Base-by-base conservation (phyloP, 352 stramenopile genomes). In the Phytophthora sp. region DNA sequence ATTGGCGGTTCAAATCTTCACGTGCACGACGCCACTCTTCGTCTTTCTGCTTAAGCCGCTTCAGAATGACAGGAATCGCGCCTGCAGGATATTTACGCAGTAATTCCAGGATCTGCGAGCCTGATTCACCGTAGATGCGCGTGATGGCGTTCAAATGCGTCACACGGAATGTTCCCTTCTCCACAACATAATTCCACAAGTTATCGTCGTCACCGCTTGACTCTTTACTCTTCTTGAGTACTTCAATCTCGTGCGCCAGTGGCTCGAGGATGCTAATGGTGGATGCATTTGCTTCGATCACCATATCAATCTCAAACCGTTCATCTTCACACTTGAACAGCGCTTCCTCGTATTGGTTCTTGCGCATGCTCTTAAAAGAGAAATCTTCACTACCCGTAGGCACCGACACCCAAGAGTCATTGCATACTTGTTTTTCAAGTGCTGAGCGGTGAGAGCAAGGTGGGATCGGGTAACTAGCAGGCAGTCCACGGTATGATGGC, bases 271-370 rank as follows among this genome's bases (percentile, higher is more conserved):
- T 79, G 39, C 89, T 91, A 64, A 99, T 98, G 15, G 97, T 98
- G 21, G 88, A 92, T 21, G 90, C 83, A 76, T 99, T 99, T 1
- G 92, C 93, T 51, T 99, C 98, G 63, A 99, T 99, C 20, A 96
- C 86, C 86, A 95, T 96, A 60, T 96, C 88, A 44, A 95, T 96
- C 66, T 95, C 87, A 59, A 96, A 96, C 9, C 97, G 90, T 74
- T 99, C 98, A 74, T 99, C 98, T 79, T 99, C 98, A 59, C 92
- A 99, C 60, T 98, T 97, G 80, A 99, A 99, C 0, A 99, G 77
- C 7, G 94, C 92, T 72, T 99, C 98, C 71, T 99, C 98, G 70
- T 99, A 99, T 60, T 98, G 93, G 72, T 99, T 99, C 62, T 98
- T 98, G 31, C 98, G 93, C 95, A 99, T 99, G 70, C 99, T 98